Evolutionary conservation across 108 stramenopile species (phyloP).

Genomic region (Pinguiococcus pyrenoidosus): DNA sequence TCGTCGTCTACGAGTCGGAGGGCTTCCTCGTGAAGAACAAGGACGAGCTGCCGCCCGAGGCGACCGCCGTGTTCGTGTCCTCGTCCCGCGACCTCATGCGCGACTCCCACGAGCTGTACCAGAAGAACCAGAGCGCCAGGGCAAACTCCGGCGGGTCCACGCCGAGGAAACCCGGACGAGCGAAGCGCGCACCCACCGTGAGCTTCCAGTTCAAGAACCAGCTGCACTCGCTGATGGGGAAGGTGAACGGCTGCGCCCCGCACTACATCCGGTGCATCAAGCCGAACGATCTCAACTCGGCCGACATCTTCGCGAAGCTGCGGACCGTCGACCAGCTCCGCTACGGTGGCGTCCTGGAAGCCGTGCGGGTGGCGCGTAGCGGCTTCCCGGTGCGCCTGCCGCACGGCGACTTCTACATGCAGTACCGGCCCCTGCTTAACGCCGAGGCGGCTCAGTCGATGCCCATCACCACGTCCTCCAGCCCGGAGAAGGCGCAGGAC

Average conservation of each 20-base stretch:
- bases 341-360: constrained; percentile 96
- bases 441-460: not conserved
- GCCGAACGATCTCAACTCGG: constrained; percentile 77
- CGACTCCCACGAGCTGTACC: not conserved
- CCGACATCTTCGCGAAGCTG: no score
- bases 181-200: constrained; percentile 56
- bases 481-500: not conserved
- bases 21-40: constrained; percentile 46
- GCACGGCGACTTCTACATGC: constrained; percentile 69
- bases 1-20: constrained; percentile 25
- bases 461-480: not conserved
- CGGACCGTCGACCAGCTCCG: constrained; percentile 86
- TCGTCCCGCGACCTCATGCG: not conserved
- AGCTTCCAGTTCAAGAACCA: constrained; percentile 75
- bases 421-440: constrained; percentile 40
- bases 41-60: constrained; percentile 6
- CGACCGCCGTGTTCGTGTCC: not conserved
- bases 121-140: not conserved
- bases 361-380: constrained; percentile 93
- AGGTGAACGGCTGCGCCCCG: constrained; percentile 58
- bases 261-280: constrained; percentile 81
- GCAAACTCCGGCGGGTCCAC: not conserved
- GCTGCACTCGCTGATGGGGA: constrained; percentile 59
- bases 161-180: not conserved
- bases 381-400: constrained; percentile 93